Evolutionary conservation across 495 filamentous ascomycete genomes (phyloP), one percentile per base, ranked within the genome.

Genomic region (Penicillium lividum): DNA sequence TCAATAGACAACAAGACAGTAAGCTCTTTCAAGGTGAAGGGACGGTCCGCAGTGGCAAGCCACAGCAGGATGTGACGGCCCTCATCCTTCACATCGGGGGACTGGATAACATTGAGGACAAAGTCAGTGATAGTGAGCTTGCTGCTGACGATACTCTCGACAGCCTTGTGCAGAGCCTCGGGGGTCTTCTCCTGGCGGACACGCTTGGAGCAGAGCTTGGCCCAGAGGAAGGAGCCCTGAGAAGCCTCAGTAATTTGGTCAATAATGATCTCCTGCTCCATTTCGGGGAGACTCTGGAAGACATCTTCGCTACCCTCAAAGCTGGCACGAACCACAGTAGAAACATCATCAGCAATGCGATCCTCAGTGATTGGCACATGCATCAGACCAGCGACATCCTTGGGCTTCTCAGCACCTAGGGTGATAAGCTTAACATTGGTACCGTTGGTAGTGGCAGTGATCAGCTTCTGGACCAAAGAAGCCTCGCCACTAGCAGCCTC

Each of bases 171-270:
- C 7, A 76, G 45, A n/a, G 38, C 59, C 28, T 73, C 67, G 0
- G 62, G 40, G 28, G 46, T 64, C 16, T 60, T 36, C 52, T 72
- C 72, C 15, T 57, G 58, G 9, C 66, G 61, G 34, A 62, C 59
- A 40, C 59, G 61, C 59, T 70, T 72, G 8, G 68, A 50, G 43
- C 64, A 66, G n/a, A 76, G 65, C 56, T 75, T 76, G 11, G 72
- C 73, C 70, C 70, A 75, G 0, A 73, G 53, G 59, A 76, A 76
- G 28, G 72, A 76, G 15, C 73, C 72, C 25, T 64, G 54, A 27
- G 72, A 60, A 13, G 66, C 72, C 52, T 75, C 69, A 15, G 68
- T 60, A 22, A 76, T 69, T 15, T 68, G 63, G n/a, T 69, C 69
- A 46, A 75, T 60, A 4, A 57, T 48, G n/a, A 69, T 66, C 45